phyloP scores from a whole-genome alignment of 331 rosid species.

The Phaseolus coccineus region DNA sequence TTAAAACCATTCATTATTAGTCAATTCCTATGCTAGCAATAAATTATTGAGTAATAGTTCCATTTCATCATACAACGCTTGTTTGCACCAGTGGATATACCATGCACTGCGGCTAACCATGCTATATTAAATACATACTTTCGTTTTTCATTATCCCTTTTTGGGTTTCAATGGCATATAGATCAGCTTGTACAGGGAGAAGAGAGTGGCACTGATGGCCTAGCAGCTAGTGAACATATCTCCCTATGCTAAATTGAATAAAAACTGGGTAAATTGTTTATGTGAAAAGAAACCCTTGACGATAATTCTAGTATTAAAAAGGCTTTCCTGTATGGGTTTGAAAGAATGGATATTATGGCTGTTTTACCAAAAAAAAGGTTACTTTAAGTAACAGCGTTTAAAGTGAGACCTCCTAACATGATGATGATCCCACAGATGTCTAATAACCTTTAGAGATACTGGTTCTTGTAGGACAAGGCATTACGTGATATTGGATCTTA shows the following conservation, averaged over 20 bases:
- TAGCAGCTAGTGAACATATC: conserved; percentile 19
- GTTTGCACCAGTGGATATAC: conserved; percentile 1
- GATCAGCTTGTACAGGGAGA: conserved; percentile 26
- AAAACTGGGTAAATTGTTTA: neutral
- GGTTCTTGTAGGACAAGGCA: too few relatives aligned
- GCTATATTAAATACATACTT: neutral
- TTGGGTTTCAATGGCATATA: neutral
- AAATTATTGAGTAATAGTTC: neutral
- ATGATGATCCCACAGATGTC: too few relatives aligned
- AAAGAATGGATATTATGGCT: neutral
- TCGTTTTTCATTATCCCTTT: neutral
- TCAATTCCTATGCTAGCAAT: conserved; percentile 25
- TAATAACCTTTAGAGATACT: too few relatives aligned
- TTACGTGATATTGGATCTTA: too few relatives aligned
- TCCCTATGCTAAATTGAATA: neutral
- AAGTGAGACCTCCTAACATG: too few relatives aligned
- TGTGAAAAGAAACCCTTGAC: neutral
- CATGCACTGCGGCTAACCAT: neutral
- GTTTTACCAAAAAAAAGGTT: too few relatives aligned
- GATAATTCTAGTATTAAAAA: neutral
- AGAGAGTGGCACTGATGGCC: neutral
- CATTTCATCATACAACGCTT: neutral
- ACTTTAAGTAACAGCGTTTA: too few relatives aligned
- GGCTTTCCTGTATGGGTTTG: neutral
- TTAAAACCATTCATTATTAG: conserved; percentile 19